Percentiles rank a stretch among this genome's conserved stretches.
Conservation (phyloP, 306 rosid genomes). For the Hippophae tibetana region DNA sequence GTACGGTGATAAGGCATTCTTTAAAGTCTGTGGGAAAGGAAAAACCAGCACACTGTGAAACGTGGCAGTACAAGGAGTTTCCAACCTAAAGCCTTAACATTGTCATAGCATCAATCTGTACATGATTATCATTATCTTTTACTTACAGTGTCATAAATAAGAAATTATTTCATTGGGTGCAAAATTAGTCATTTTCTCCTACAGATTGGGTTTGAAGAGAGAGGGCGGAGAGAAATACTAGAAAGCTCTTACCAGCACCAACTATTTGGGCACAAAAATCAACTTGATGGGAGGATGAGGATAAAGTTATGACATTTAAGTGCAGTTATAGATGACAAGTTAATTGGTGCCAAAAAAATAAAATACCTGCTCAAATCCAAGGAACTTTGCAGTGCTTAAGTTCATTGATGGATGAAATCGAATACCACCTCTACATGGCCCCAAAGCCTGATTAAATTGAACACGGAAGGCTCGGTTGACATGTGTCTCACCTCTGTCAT, state of each 20-base stretch:
- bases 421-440: conserved; percentile 93
- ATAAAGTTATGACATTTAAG: neutral
- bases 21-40: conserved; percentile 60
- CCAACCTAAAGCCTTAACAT: conserved; percentile 10
- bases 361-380: conserved; percentile 91
- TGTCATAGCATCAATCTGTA: no score
- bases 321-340: neutral
- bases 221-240: no score
- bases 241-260: no score
- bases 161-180: no score
- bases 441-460: conserved; percentile 90
- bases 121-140: no score
- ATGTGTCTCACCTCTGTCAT: conserved; percentile 87
- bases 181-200: no score
- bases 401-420: conserved; percentile 88
- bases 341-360: conserved; percentile 6
- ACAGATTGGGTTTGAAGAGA: no score
- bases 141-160: no score
- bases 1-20: conserved; percentile 90
- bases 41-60: conserved; percentile 8
- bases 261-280: conserved; percentile 13
- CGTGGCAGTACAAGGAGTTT: conserved; percentile 5
- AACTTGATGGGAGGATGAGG: neutral
- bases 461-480: conserved; percentile 85
- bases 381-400: conserved; percentile 83